These are phyloP conservation scores for Fusarium poae DNA, from an alignment of 2,329 filamentous ascomycete genomes.

Conservation along the genomic window DNA sequence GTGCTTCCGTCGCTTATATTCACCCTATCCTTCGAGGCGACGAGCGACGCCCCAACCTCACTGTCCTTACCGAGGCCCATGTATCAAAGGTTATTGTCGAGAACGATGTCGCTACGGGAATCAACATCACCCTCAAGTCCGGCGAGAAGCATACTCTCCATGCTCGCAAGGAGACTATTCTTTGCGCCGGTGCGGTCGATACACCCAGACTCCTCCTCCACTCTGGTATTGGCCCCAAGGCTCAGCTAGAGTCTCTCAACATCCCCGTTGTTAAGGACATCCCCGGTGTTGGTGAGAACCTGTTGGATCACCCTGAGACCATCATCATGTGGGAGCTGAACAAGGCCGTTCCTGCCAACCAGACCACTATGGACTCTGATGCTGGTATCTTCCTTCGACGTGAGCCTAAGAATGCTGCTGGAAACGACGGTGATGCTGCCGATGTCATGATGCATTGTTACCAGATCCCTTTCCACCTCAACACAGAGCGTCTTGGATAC, in stretches of 20 bases:
- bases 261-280: constrained; percentile 69
- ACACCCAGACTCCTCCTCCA: constrained; percentile 76
- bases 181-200: constrained; percentile 84
- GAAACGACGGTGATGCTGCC: constrained; percentile 78
- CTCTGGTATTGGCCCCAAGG: constrained; percentile 68
- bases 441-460: constrained; percentile 98
- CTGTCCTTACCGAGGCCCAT: constrained; percentile 88
- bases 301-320: constrained; percentile 71
- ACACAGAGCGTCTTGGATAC: constrained; percentile 85
- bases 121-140: constrained; percentile 73
- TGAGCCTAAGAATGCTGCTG: constrained; percentile 74
- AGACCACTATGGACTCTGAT: constrained; percentile 93
- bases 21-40: constrained; percentile 89
- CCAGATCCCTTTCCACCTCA: constrained; percentile 91
- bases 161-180: constrained; percentile 80
- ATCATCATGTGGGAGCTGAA: constrained; percentile 82
- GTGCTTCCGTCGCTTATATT: constrained; percentile 91
- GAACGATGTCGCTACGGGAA: constrained; percentile 77
- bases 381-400: constrained; percentile 89
- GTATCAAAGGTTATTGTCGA: constrained; percentile 83
- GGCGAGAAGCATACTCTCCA: constrained; percentile 68
- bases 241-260: constrained; percentile 65
- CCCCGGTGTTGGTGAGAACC: constrained; percentile 71
- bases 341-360: constrained; percentile 78
- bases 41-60: constrained; percentile 86